Base-by-base conservation (phyloP, 2,329 filamentous ascomycete genomes). In the Scleromitrula shiraiana region DNA sequence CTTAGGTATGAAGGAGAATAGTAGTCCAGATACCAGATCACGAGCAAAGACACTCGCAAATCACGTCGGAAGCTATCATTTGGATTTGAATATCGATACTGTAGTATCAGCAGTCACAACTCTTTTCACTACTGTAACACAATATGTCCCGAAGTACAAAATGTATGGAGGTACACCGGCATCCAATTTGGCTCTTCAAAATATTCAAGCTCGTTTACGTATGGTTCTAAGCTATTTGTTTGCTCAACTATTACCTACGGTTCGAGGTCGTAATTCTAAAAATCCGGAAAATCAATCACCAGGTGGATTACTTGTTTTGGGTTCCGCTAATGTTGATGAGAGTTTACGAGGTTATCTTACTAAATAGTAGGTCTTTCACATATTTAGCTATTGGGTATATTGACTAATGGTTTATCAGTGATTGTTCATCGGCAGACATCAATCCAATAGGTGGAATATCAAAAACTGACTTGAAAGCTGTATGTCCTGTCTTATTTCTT, bases 61-160 rank as follows among this genome's bases (percentile, higher is more conserved):
- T 4, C 72, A 69, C 4, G 88, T 91, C 44, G 86, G 85, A 3
- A 72, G 77, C 14, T 82, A 88, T 59, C 88, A 93, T 61, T 72
- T 78, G 4, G 77, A 90, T 59, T 69, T 88, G 37, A 78, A 88
- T 58, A 54, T 57, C 15, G 57, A 59, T 33, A 35, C 27, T 5
- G 49, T 55, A 4, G 41, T 46, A 20, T 32, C 51, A n/a, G 52
- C 51, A 9, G 42, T 47, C 14, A 45, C 35, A n/a, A 38, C 41
- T 36, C 66, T 88, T 1, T 70, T 88, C 46, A 71, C 73, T 0
- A 63, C 71, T 2, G 73, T 78, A 0, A 77, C 80, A 1, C 70
- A 69, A 33, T 87, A 85, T 56, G 70, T 76, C 15, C 77, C 80
- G 4, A 72, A 68, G 19, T 82, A 79, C 68, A 76, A 74, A 53